Evolutionary conservation across 2,329 filamentous ascomycete species (phyloP).

Genomic region (Pseudogymnoascus sp.): DNA sequence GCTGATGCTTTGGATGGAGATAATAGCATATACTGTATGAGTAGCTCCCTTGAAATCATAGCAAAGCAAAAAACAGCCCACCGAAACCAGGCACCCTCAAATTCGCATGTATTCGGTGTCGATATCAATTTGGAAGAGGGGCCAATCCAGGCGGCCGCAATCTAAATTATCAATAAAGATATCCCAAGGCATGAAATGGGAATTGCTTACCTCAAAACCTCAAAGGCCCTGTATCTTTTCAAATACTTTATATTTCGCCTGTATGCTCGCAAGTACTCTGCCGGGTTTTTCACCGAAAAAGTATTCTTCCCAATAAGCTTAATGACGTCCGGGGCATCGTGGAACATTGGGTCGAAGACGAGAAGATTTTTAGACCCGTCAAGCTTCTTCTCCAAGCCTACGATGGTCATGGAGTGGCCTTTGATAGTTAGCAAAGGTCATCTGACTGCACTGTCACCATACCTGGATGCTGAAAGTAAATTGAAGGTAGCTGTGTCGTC

Average conservation of each 20-base stretch:
- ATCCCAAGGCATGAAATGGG: not conserved
- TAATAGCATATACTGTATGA: not conserved
- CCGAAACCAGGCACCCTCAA: not conserved
- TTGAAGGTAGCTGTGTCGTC: slow-evolving; percentile 65
- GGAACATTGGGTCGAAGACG: slow-evolving; percentile 83
- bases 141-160: not conserved
- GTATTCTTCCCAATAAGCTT: slow-evolving; percentile 45
- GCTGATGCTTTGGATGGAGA: not conserved
- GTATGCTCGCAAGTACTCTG: slow-evolving; percentile 61
- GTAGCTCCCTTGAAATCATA: not conserved
- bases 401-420: slow-evolving; percentile 85
- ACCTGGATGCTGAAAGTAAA: slow-evolving; percentile 84
- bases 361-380: slow-evolving; percentile 63
- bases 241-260: slow-evolving; percentile 63
- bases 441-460: slow-evolving; percentile 14
- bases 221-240: slow-evolving; percentile 66
- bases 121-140: not conserved
- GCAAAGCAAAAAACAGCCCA: not conserved
- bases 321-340: slow-evolving; percentile 56
- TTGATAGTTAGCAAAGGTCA: not conserved
- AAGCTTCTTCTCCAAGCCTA: slow-evolving; percentile 67
- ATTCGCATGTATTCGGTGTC: not conserved
- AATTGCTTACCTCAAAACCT: slow-evolving; percentile 60
- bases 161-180: not conserved
- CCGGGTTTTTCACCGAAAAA: slow-evolving; percentile 40